Conservation (phyloP, 768 basidiomycete genomes). For the Phaffia tasmanica region DNA sequence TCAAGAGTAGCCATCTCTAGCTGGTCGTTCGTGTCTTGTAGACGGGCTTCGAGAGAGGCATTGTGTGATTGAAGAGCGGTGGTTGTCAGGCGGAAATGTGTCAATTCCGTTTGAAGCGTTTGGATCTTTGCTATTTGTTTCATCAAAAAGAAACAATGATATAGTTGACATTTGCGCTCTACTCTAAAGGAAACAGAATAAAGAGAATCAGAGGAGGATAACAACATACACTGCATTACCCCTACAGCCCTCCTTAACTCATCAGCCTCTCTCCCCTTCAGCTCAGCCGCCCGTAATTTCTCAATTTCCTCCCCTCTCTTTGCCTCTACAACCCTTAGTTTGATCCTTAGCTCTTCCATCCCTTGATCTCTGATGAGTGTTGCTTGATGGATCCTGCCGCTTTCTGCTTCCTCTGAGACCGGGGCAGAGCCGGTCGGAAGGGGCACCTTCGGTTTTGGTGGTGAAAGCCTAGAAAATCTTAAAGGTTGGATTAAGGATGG, state of each 20-base stretch:
- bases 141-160: background rate
- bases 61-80: constrained; percentile 62
- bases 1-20: constrained; percentile 91
- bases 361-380: constrained; percentile 14
- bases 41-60: constrained; percentile 56
- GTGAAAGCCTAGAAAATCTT: background rate
- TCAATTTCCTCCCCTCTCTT: constrained; percentile 78
- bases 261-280: constrained; percentile 71
- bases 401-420: too few species aligned
- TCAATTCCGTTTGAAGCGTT: constrained; percentile 66
- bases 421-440: constrained; percentile 43
- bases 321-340: constrained; percentile 71
- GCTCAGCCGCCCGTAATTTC: constrained; percentile 70
- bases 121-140: constrained; percentile 55
- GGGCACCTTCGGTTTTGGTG: background rate
- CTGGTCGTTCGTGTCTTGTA: constrained; percentile 73
- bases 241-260: constrained; percentile 72
- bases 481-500: background rate
- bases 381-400: too few species aligned
- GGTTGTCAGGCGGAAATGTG: constrained; percentile 60
- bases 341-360: constrained; percentile 62
- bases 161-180: background rate
- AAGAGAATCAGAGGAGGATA: background rate
- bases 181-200: background rate
- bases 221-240: constrained; percentile 54